Base-by-base conservation (phyloP, 441 rosid genomes). In the Euphorbia celastroides region DNA sequence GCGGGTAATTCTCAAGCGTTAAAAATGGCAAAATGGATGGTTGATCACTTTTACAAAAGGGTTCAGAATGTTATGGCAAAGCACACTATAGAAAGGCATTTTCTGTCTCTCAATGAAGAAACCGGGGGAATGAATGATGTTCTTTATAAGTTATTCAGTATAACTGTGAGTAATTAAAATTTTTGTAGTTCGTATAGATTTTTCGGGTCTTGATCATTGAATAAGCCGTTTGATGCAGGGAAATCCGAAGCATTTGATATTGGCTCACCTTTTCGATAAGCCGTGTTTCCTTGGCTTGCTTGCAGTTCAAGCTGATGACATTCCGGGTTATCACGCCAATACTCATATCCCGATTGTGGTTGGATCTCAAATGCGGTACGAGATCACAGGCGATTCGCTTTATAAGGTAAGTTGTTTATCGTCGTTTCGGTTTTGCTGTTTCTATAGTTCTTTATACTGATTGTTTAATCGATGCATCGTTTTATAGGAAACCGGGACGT, bases 281-380 rank as follows among this genome's bases (percentile, higher is more conserved):
- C 99, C 99, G 41, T 93, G 97, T 80, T 93, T 93, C 75, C 90
- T 93, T n/a, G 97, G 97, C 5, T 72, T 89, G 72, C 96, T 94
- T 28, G 99, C 96, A 28, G 63, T 88, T 30, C 80, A 88, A 86
- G 93, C 96, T 22, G 94, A 91, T 72, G 92, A 89, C 77, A 86
- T 94, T 68, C 74, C 96, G 32, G 94, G 91, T n/a, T 94, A 85
- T 73, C 97, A 94, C 69, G 82, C 85, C 63, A 94, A 94, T 50
- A 94, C 97, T 6, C 96, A 89, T 73, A 94, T 94, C 68, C 96
- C 99, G 60, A 23, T 91, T 62, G 96, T 94, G 12, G 70, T 88
- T 66, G 99, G 99, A 72, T 74, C 99, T 31, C 97, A 94, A 71
- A 84, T 84, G 77, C 90, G 97, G 2, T 91, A 91, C 38, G 99